These are phyloP conservation scores for Rhexocercosporidium sp. DNA, from an alignment of 2,329 filamentous ascomycete species.

Conservation along the genomic window DNA sequence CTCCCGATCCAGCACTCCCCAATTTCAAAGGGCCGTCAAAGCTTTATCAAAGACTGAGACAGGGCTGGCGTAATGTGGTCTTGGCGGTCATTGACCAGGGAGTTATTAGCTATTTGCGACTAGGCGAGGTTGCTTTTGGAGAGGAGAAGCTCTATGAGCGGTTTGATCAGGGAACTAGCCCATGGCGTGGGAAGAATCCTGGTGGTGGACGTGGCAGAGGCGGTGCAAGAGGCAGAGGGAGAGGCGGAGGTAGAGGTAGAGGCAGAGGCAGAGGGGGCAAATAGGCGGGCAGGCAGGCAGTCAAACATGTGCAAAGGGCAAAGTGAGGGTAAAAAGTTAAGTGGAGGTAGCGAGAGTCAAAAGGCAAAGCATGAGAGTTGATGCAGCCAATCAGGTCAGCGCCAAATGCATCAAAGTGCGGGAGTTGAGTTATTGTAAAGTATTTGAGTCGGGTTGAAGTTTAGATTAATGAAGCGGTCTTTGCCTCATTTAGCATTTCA, in stretches of 20 bases:
- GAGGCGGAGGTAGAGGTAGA: conserved; percentile 20
- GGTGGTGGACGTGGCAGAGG: conserved; percentile 38
- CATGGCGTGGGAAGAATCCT: conserved; percentile 44
- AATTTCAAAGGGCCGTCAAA: conserved; percentile 48
- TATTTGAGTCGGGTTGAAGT: conserved; percentile 10
- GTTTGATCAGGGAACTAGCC: conserved; percentile 47
- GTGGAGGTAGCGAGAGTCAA: neutral
- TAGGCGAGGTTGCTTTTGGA: conserved; percentile 81
- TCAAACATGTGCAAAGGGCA: neutral
- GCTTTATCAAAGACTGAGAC: conserved; percentile 79
- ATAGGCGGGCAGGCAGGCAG: neutral
- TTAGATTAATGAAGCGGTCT: conserved; percentile 19
- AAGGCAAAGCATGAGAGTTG: neutral
- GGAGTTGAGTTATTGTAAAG: conserved; percentile 5
- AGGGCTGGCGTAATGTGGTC: conserved; percentile 83
- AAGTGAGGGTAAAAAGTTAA: neutral
- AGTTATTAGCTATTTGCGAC: conserved; percentile 83
- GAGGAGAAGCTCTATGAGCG: conserved; percentile 74
- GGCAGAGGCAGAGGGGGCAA: conserved; percentile 5
- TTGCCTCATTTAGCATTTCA: conserved; percentile 17
- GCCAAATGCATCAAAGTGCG: neutral
- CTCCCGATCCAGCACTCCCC: conserved; percentile 50
- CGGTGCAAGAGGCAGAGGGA: conserved; percentile 42
- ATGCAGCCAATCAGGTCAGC: neutral
- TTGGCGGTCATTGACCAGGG: conserved; percentile 90